Percentiles rank a stretch among this genome's conserved stretches.
These are phyloP conservation scores for Vanrija pseudolonga DNA, from an alignment of 1,284 basidiomycete genomes.

Conservation along the genomic window DNA sequence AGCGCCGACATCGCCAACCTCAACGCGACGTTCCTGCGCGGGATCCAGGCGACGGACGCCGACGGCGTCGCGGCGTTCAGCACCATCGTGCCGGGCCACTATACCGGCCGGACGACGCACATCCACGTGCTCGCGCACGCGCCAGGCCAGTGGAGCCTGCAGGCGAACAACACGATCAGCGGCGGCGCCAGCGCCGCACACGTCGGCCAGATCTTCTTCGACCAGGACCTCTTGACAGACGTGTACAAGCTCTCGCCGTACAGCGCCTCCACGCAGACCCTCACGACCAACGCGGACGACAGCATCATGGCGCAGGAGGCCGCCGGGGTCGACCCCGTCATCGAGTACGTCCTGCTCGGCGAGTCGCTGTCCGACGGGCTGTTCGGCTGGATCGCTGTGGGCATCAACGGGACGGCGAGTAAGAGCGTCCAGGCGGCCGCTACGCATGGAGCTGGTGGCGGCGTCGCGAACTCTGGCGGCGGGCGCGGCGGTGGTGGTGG, in stretches of 20 bases:
- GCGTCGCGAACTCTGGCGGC: conserved; percentile 9
- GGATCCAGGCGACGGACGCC: conserved; percentile 63
- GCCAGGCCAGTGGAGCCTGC: conserved; percentile 9
- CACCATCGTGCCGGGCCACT: conserved; percentile 66
- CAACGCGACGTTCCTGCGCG: conserved; percentile 58
- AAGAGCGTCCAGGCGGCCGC: conserved; percentile 7
- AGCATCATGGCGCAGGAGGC: conserved; percentile 13
- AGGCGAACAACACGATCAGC: conserved; percentile 40
- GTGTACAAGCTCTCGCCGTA: conserved; percentile 48
- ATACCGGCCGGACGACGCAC: conserved; percentile 33
- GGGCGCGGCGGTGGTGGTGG: not conserved
- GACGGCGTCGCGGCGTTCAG: conserved; percentile 65
- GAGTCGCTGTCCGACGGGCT: conserved; percentile 18
- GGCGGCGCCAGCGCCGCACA: conserved; percentile 40
- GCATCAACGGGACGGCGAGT: conserved; percentile 11
- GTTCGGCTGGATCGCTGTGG: conserved; percentile 22
- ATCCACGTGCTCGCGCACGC: conserved; percentile 23
- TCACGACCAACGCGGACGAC: conserved; percentile 15
- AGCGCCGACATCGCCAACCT: conserved; percentile 43
- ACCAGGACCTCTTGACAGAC: conserved; percentile 47
- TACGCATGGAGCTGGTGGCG: conserved; percentile 9
- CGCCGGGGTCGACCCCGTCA: conserved; percentile 18
- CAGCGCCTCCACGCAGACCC: conserved; percentile 32
- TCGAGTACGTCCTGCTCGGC: conserved; percentile 22
- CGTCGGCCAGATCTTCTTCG: conserved; percentile 53